Conservation (phyloP, 768 basidiomycete species). For the Calocybe gangraenosa region DNA sequence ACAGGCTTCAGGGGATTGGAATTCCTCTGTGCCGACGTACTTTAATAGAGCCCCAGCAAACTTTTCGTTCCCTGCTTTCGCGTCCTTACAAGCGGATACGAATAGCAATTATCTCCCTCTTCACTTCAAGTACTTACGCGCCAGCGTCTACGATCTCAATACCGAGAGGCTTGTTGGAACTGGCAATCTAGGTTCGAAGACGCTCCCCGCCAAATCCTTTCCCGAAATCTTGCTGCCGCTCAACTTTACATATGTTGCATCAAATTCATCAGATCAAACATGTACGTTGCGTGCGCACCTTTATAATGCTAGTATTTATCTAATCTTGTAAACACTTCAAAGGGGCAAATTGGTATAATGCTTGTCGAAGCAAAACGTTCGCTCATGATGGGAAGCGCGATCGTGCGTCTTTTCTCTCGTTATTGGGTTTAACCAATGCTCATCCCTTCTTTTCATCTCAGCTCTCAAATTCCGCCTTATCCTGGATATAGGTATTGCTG, state of each 20-base stretch:
- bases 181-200: conserved; percentile 56
- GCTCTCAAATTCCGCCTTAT: conserved; percentile 63
- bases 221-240: conserved; percentile 70
- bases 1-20: conserved; percentile 56
- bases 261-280: conserved; percentile 78
- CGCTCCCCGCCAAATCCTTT: conserved; percentile 63
- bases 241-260: conserved; percentile 77
- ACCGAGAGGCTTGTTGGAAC: conserved; percentile 62
- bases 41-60: conserved; percentile 84
- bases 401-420: conserved; percentile 39
- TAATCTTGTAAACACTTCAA: conserved; percentile 6
- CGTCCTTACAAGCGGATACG: conserved; percentile 77
- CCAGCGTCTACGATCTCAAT: conserved; percentile 64
- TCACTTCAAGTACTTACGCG: conserved; percentile 63
- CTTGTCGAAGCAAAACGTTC: conserved; percentile 59
- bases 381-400: conserved; percentile 50
- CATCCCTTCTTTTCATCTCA: conserved; percentile 23
- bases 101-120: conserved; percentile 72
- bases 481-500: conserved; percentile 64
- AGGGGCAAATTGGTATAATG: conserved; percentile 78
- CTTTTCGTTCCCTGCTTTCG: conserved; percentile 81
- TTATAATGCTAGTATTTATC: too few relatives aligned
- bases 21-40: conserved; percentile 46
- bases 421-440: conserved; percentile 1
- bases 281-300: too few relatives aligned